Percentiles rank a stretch among this genome's conserved stretches.
Evolutionary conservation across 2,329 filamentous ascomycete species (phyloP).

Genomic region (Calonectria honghensis): DNA sequence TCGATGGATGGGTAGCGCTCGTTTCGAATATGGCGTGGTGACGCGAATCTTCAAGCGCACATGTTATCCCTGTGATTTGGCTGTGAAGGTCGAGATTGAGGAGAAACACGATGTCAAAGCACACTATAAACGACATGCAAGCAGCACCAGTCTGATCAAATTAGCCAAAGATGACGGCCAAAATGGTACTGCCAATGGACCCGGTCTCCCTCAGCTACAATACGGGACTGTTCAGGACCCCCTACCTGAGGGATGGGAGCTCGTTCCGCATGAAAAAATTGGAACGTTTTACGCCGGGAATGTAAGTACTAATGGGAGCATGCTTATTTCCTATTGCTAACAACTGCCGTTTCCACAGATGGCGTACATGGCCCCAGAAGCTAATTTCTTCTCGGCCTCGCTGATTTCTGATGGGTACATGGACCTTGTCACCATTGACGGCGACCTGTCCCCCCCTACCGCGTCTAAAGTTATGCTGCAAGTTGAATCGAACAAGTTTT

Average conservation of each 20-base stretch:
- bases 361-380: constrained; percentile 90
- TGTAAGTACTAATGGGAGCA: constrained; percentile 65
- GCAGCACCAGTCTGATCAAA: constrained; percentile 54
- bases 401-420: constrained; percentile 89
- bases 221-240: constrained; percentile 88
- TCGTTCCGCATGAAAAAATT: constrained; percentile 83
- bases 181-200: constrained; percentile 56
- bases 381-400: constrained; percentile 91
- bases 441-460: constrained; percentile 80
- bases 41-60: constrained; percentile 84
- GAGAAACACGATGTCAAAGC: constrained; percentile 84
- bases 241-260: constrained; percentile 85
- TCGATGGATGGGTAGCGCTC: constrained; percentile 91
- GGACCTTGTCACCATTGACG: constrained; percentile 88
- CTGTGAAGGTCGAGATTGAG: constrained; percentile 87
- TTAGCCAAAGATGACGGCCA: constrained; percentile 54
- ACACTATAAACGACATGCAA: constrained; percentile 77
- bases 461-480: constrained; percentile 82
- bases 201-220: constrained; percentile 81
- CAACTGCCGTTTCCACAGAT: constrained; percentile 71
- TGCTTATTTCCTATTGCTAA: constrained; percentile 40
- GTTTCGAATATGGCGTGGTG: constrained; percentile 92
- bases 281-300: constrained; percentile 97
- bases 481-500: constrained; percentile 84
- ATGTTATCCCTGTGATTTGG: constrained; percentile 91